Percentiles rank a stretch among this genome's conserved stretches.
phyloP scores from a whole-genome alignment of 352 stramenopile species.

The Globisporangium uncinulatum region DNA sequence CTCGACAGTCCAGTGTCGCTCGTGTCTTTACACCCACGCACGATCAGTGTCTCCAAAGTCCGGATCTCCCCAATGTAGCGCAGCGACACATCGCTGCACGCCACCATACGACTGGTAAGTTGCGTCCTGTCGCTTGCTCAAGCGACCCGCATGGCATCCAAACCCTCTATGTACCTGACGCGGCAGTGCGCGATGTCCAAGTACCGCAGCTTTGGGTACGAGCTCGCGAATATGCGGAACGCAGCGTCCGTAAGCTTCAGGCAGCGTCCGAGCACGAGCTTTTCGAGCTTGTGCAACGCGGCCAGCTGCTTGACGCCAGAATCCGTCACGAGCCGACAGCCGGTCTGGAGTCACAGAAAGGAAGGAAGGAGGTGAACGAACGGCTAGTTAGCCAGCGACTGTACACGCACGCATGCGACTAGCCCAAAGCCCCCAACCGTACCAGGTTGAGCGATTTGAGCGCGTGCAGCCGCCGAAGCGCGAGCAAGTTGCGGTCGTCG shows the following conservation, averaged over 20 bases:
- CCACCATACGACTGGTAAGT: not conserved
- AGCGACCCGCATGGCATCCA: too few species aligned
- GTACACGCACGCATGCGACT: too few species aligned
- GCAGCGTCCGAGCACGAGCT: constrained; percentile 51
- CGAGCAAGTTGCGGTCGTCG: constrained; percentile 46
- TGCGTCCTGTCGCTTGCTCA: too few species aligned
- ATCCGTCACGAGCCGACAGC: constrained; percentile 47
- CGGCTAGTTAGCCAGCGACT: not conserved
- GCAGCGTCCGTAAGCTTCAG: constrained; percentile 39
- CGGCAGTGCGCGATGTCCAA: constrained; percentile 56
- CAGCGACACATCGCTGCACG: constrained; percentile 25
- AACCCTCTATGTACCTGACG: constrained; percentile 24
- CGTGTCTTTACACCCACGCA: constrained; percentile 39
- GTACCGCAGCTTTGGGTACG: constrained; percentile 32
- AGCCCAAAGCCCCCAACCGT: not conserved
- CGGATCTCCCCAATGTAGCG: constrained; percentile 26
- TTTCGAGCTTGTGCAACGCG: constrained; percentile 40
- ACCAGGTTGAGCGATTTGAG: constrained; percentile 58
- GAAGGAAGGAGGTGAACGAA: not conserved
- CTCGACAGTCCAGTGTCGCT: constrained; percentile 24
- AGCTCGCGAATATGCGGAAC: constrained; percentile 33
- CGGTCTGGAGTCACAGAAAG: constrained; percentile 20
- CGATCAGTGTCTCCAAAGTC: constrained; percentile 32
- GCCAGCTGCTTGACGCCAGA: constrained; percentile 42
- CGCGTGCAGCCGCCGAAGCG: constrained; percentile 25